Conservation (phyloP, 2,329 filamentous ascomycete genomes). For the Knufia petricola region DNA sequence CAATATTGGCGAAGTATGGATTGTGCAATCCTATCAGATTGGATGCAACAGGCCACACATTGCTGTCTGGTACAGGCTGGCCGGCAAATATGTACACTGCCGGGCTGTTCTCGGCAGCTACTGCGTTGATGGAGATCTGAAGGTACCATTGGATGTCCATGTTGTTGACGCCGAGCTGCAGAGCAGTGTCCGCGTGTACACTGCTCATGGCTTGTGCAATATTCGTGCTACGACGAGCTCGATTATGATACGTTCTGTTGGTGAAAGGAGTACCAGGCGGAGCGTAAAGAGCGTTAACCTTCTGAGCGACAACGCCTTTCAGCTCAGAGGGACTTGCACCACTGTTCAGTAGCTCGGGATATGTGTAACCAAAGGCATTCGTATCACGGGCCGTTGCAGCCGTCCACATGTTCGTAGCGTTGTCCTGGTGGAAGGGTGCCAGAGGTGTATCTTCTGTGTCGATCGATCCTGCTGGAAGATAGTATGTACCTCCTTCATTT, state of each 20-base stretch:
- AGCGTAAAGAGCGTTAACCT: constrained; percentile 57
- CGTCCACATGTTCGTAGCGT: constrained; percentile 52
- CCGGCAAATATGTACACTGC: constrained; percentile 62
- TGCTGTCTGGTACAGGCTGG: constrained; percentile 35
- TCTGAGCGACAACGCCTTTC: constrained; percentile 33
- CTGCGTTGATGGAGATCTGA: constrained; percentile 48
- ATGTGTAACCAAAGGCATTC: constrained; percentile 61
- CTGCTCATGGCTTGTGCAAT: constrained; percentile 29
- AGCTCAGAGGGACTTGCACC: constrained; percentile 29
- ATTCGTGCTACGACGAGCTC: constrained; percentile 13
- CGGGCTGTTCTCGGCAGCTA: constrained; percentile 53
- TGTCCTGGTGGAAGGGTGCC: constrained; percentile 56
- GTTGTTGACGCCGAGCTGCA: constrained; percentile 24
- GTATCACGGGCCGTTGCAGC: constrained; percentile 53
- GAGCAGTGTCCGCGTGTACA: constrained; percentile 16
- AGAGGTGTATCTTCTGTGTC: constrained; percentile 24
- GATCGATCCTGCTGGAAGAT: constrained; percentile 14
- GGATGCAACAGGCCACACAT: constrained; percentile 42
- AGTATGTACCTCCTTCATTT: constrained; percentile 50
- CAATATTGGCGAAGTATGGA: constrained; percentile 34
- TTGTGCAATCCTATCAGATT: constrained; percentile 55
- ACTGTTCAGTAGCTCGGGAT: constrained; percentile 52
- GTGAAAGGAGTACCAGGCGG: constrained; percentile 13
- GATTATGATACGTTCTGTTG: background rate
- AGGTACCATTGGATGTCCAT: constrained; percentile 51